Evolutionary conservation across 345 rosid species (phyloP).

Genomic region (Psidium friedrichsthalianum): DNA sequence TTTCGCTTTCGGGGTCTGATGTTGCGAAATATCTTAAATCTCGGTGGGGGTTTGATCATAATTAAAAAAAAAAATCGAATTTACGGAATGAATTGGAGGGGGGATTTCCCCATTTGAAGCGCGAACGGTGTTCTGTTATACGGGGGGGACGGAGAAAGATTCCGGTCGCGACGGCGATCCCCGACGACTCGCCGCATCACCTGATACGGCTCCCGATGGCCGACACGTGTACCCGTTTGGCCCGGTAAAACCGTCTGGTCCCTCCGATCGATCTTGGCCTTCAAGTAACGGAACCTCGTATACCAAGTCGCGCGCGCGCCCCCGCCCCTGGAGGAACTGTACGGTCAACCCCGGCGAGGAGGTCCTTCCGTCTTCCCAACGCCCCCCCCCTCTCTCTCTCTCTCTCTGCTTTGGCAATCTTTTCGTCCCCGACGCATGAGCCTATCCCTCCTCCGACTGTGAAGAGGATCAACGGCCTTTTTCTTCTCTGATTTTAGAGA

Average conservation of each 20-base stretch:
- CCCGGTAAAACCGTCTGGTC: not conserved
- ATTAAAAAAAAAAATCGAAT: not conserved
- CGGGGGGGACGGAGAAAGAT: not conserved
- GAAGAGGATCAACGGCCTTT: not conserved
- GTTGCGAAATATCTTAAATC: not conserved
- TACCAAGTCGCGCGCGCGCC: not conserved
- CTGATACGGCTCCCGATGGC: not conserved
- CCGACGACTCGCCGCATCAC: not conserved
- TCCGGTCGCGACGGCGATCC: not conserved
- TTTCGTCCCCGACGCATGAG: not conserved
- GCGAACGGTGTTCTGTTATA: not conserved
- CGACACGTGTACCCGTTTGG: not conserved
- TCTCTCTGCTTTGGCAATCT: not conserved
- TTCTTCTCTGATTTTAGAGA: not conserved
- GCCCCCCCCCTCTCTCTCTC: not conserved
- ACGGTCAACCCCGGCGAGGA: not conserved
- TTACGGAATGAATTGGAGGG: not conserved
- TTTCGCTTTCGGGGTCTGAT: not conserved
- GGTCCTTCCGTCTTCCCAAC: no score
- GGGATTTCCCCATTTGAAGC: not conserved
- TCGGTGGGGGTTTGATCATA: not conserved
- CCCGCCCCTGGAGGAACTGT: not conserved
- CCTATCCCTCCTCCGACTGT: not conserved
- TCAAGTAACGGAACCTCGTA: not conserved
- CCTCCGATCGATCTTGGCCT: not conserved